Evolutionary conservation across 2,329 filamentous ascomycete species (phyloP).

Genomic region (Fusarium tricinctum): DNA sequence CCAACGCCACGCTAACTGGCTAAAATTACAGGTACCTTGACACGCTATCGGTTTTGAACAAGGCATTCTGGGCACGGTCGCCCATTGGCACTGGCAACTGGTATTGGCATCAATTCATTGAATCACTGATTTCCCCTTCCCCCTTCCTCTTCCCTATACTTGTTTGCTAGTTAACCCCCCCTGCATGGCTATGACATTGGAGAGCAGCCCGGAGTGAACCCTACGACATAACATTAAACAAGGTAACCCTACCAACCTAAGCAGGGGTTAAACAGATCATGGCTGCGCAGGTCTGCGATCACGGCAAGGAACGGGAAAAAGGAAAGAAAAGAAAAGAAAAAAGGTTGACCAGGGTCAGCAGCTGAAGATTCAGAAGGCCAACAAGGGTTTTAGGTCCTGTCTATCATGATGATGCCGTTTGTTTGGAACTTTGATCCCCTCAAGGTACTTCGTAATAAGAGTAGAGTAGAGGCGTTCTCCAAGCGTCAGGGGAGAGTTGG

Average conservation of each 20-base stretch:
- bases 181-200: constrained; percentile 21
- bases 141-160: constrained; percentile 7
- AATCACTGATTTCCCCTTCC: constrained; percentile 23
- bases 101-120: constrained; percentile 23
- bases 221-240: constrained; percentile 30
- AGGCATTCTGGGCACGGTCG: constrained; percentile 13
- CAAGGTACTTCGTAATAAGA: constrained; percentile 18
- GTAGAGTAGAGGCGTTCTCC: constrained; percentile 10
- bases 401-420: constrained; percentile 3
- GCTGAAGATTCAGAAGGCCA: constrained; percentile 21
- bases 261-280: constrained; percentile 37
- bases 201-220: constrained; percentile 31
- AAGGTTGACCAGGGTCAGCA: constrained; percentile 18
- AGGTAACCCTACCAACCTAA: constrained; percentile 14
- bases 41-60: constrained; percentile 27
- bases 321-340: constrained; percentile 1
- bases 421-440: constrained; percentile 1
- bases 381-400: constrained; percentile 6
- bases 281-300: constrained; percentile 6
- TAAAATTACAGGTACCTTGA: constrained; percentile 8
- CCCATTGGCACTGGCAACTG: constrained; percentile 7
- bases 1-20: constrained; percentile 5
- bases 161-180: constrained; percentile 10
- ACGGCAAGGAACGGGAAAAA: constrained; percentile 10
- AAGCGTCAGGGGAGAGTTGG: constrained; percentile 17